Evolutionary conservation across 2,329 filamentous ascomycete species (phyloP), one percentile per base, ranked within the genome.

Genomic region (Seiridium unicorne): DNA sequence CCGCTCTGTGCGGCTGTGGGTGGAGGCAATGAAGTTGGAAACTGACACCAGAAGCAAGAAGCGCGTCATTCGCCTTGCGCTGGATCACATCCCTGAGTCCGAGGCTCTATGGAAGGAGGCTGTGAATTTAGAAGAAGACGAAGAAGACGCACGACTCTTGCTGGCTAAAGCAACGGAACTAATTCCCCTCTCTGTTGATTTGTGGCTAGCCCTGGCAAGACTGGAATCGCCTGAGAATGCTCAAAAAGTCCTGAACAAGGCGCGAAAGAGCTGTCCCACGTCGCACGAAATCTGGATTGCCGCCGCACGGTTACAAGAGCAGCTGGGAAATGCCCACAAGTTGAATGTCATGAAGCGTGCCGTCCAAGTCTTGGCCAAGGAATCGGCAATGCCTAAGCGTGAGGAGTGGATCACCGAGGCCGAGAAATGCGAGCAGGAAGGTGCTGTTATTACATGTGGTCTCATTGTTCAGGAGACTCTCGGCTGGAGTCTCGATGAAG

Each of bases 41-140:
- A 87, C 87, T 6, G 90, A 97, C 53, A 79, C 87, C 1, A 85
- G 89, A 61, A 91, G 92, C 9, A 96, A 96, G 76, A 98, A 98
- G 77, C 89, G 93, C 70, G 95, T 99, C 6, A 87, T 97, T 40
- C 86, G 93, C 59, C 91, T 96, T 71, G 96, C 95, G 0, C 82
- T 99, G 49, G 92, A 98, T 68, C 89, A 97, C 69, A 91, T 97
- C 46, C 93, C 93, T 0, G 92, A 97, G 70, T 98, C 94, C 0
- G 95, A 98, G 53, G 89, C 91, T 47, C 84, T 99, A n/a, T 99
- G 95, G 95, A 99, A 98, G 73, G 93, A 96, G 72, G 90, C 94
- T 4, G 94, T 99, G 63, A 98, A 98, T 67, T 79, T 98, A 59
- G 95, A 98, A 71, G 94, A 97, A 69, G 90, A 97, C 66, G 86